phyloP scores from a whole-genome alignment of 1,139 yeast genomes.

The Nakaseomyces sp. region DNA sequence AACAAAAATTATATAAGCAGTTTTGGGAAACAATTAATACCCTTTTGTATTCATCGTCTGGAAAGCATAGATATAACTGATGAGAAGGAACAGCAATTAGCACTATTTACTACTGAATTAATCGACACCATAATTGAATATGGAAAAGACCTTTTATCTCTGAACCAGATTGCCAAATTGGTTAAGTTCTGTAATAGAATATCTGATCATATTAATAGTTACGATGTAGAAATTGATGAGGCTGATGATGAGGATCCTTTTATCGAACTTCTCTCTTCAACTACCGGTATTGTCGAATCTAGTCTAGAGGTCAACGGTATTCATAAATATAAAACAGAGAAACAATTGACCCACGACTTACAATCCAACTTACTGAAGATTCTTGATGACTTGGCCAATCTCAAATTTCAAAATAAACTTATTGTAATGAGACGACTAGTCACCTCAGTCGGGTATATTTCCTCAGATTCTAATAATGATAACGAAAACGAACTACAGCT shows the following conservation, averaged over 20 bases:
- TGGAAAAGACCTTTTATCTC: conserved; percentile 6
- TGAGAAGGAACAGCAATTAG: conserved; percentile 14
- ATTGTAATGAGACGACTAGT: conserved; percentile 20
- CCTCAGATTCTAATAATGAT: conserved; percentile 14
- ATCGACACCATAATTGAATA: conserved; percentile 16
- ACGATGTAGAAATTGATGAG: conserved; percentile 6
- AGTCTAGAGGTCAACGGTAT: conserved; percentile 12
- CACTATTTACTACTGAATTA: conserved; percentile 19
- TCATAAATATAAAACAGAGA: conserved; percentile 12
- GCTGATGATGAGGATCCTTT: conserved; percentile 8
- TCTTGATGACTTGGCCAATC: conserved; percentile 13
- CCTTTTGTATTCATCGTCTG: neutral
- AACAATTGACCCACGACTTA: conserved; percentile 8
- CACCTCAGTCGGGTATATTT: conserved; percentile 15
- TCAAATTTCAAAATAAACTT: conserved; percentile 16
- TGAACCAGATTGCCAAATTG: conserved; percentile 13
- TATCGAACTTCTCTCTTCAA: neutral
- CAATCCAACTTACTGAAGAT: conserved; percentile 17
- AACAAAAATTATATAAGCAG: conserved; percentile 14
- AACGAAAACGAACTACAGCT: conserved; percentile 12
- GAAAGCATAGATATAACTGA: conserved; percentile 8
- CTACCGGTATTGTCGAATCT: conserved; percentile 12
- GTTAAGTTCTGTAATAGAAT: conserved; percentile 11
- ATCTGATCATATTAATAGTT: conserved; percentile 9
- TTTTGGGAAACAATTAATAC: neutral